These are phyloP conservation scores for Penicillium coprophilum DNA, from an alignment of 495 filamentous ascomycete genomes.

Conservation along the genomic window DNA sequence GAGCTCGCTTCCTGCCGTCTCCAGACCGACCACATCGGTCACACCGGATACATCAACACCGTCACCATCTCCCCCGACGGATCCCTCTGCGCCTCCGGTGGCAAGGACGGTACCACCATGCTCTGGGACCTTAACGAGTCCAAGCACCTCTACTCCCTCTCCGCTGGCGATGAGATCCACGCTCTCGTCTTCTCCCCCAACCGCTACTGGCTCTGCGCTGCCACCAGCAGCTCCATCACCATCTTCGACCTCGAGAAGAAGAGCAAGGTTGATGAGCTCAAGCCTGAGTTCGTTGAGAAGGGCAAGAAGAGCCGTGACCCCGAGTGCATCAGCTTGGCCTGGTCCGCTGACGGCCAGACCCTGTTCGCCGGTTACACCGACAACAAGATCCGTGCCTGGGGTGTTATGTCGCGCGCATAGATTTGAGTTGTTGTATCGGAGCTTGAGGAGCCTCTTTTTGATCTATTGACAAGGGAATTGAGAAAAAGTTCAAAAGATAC, in stretches of 20 bases:
- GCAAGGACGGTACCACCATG: slow-evolving; percentile 99
- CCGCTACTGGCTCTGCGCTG: slow-evolving; percentile 99
- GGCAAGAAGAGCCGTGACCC: slow-evolving; percentile 99
- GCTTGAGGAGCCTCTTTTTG: slow-evolving; percentile 34
- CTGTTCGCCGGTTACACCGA: slow-evolving; percentile 99
- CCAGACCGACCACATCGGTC: slow-evolving; percentile 99
- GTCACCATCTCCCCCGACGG: slow-evolving; percentile 99
- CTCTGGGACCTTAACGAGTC: slow-evolving; percentile 99
- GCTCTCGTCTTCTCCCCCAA: slow-evolving; percentile 99
- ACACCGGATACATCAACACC: slow-evolving; percentile 99
- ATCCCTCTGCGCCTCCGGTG: slow-evolving; percentile 97
- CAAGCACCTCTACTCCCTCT: slow-evolving; percentile 99
- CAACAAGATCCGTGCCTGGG: slow-evolving; percentile 99
- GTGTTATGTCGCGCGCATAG: slow-evolving; percentile 77
- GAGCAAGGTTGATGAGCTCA: slow-evolving; percentile 99
- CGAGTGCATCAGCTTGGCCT: slow-evolving; percentile 95
- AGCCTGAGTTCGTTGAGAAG: slow-evolving; percentile 93
- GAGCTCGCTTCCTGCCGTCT: slow-evolving; percentile 98
- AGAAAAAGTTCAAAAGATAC: slow-evolving; percentile 38
- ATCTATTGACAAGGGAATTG: slow-evolving; percentile 35
- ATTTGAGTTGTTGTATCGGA: slow-evolving; percentile 30
- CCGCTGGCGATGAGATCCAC: slow-evolving; percentile 99
- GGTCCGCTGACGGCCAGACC: slow-evolving; percentile 97
- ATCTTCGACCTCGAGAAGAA: slow-evolving; percentile 99
- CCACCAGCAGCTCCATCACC: slow-evolving; percentile 95